Evolutionary conservation across 2,329 filamentous ascomycete genomes (phyloP).

Genomic region (Plenodomus biglobosus): DNA sequence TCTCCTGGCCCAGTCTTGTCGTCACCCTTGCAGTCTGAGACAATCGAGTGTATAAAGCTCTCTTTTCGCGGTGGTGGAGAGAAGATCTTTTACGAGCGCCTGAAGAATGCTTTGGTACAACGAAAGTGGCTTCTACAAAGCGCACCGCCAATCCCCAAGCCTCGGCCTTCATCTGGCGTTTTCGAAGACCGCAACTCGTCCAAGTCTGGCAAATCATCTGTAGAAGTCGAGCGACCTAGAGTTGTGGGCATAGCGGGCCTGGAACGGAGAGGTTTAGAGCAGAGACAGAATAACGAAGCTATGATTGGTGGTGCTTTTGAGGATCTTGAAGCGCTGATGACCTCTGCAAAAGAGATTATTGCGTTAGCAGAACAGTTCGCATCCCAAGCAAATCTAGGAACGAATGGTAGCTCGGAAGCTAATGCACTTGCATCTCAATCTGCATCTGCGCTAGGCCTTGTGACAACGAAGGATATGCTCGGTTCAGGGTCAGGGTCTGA

Average conservation of each 20-base stretch:
- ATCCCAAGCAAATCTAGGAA: constrained; percentile 61
- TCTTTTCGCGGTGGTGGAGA: constrained; percentile 90
- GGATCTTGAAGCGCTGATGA: constrained; percentile 94
- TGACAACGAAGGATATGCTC: constrained; percentile 95
- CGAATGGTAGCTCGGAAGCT: constrained; percentile 65
- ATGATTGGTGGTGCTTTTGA: constrained; percentile 94
- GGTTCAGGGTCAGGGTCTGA: constrained; percentile 72
- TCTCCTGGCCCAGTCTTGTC: constrained; percentile 74
- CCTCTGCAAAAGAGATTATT: constrained; percentile 93
- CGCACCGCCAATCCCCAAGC: constrained; percentile 81
- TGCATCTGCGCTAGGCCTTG: constrained; percentile 77
- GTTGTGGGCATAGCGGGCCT: constrained; percentile 88
- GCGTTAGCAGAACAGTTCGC: constrained; percentile 88
- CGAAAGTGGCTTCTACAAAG: constrained; percentile 93
- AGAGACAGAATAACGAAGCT: constrained; percentile 88
- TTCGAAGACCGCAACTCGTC: constrained; percentile 33
- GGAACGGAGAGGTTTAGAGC: constrained; percentile 79
- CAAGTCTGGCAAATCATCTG: constrained; percentile 18
- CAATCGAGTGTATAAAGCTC: constrained; percentile 77
- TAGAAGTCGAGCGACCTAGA: constrained; percentile 48
- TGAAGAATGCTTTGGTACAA: constrained; percentile 86
- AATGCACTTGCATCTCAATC: constrained; percentile 78
- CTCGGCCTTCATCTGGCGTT: constrained; percentile 45
- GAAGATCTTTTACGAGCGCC: constrained; percentile 83
- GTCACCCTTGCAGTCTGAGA: constrained; percentile 57